Percentiles rank a stretch among this genome's conserved stretches.
Conservation (phyloP, 768 basidiomycete genomes). For the Suillus lakei region DNA sequence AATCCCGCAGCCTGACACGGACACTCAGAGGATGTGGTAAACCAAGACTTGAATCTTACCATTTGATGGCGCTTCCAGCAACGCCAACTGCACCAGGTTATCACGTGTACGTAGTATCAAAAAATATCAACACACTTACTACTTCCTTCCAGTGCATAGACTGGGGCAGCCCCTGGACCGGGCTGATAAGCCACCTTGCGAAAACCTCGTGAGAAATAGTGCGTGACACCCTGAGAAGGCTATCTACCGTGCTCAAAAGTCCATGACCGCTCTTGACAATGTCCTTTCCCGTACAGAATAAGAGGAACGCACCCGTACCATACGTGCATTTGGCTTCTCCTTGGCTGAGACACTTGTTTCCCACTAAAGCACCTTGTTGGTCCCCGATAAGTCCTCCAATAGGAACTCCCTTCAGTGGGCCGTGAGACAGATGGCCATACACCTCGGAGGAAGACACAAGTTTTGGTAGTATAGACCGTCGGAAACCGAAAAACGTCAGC, state of each 20-base stretch:
- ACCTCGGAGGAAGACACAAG: constrained; percentile 93
- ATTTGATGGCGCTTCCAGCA: constrained; percentile 94
- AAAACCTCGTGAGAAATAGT: constrained; percentile 10
- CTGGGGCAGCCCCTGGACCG: constrained; percentile 74
- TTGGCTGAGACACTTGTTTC: constrained; percentile 90
- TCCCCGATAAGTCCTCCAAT: constrained; percentile 97
- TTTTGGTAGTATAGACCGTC: constrained; percentile 76
- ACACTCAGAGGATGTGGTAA: constrained; percentile 1
- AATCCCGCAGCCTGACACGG: constrained; percentile 78
- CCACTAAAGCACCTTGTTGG: constrained; percentile 95
- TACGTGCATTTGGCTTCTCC: constrained; percentile 99
- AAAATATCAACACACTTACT: constrained; percentile 55
- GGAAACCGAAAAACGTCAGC: constrained; percentile 86
- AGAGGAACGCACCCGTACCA: constrained; percentile 94
- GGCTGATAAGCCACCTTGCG: constrained; percentile 86
- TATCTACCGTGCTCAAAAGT: constrained; percentile 79
- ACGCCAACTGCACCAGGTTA: constrained; percentile 68
- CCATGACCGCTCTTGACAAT: constrained; percentile 88
- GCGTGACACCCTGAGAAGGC: neutral
- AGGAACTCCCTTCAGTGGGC: constrained; percentile 72
- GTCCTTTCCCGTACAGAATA: constrained; percentile 92
- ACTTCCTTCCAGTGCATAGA: constrained; percentile 94
- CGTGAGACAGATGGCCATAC: constrained; percentile 77
- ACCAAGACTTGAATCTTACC: constrained; percentile 43
- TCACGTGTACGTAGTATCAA: constrained; percentile 1